These are phyloP conservation scores for Colletotrichum musicola DNA, from an alignment of 2,329 filamentous ascomycete genomes.

Conservation along the genomic window DNA sequence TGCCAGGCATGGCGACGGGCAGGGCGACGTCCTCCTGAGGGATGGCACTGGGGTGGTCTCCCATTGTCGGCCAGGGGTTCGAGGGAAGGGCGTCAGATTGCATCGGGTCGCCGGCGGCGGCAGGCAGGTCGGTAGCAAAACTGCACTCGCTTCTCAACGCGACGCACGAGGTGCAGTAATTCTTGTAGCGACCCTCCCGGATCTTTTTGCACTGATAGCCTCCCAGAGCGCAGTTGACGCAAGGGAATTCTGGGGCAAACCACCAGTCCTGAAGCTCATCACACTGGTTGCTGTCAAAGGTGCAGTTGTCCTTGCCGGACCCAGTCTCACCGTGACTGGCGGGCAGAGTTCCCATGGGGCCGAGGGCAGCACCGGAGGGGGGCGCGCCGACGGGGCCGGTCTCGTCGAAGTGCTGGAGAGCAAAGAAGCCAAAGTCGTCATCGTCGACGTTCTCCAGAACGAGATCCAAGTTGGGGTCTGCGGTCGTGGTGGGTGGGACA, in stretches of 20 bases:
- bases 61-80: constrained; percentile 40
- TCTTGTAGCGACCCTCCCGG: constrained; percentile 69
- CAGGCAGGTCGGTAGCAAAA: constrained; percentile 52
- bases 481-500: constrained; percentile 45
- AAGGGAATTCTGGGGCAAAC: constrained; percentile 62
- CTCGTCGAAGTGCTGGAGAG: constrained; percentile 67
- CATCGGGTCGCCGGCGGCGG: constrained; percentile 10
- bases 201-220: constrained; percentile 72
- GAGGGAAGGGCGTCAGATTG: constrained; percentile 45
- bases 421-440: constrained; percentile 71
- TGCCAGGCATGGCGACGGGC: constrained; percentile 36
- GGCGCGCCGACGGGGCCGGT: constrained; percentile 48
- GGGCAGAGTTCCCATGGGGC: constrained; percentile 9
- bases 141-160: constrained; percentile 71
- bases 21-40: constrained; percentile 50
- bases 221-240: constrained; percentile 63
- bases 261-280: constrained; percentile 50
- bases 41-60: constrained; percentile 46
- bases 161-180: constrained; percentile 73
- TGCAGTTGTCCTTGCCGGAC: constrained; percentile 4
- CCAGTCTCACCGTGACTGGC: constrained; percentile 1
- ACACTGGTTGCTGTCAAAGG: constrained; percentile 20
- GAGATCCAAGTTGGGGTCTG: constrained; percentile 62
- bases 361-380: neutral
- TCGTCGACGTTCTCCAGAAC: constrained; percentile 68